These are phyloP conservation scores for Piper betle DNA, from an alignment of 164 flowering plant species.

Conservation along the genomic window DNA sequence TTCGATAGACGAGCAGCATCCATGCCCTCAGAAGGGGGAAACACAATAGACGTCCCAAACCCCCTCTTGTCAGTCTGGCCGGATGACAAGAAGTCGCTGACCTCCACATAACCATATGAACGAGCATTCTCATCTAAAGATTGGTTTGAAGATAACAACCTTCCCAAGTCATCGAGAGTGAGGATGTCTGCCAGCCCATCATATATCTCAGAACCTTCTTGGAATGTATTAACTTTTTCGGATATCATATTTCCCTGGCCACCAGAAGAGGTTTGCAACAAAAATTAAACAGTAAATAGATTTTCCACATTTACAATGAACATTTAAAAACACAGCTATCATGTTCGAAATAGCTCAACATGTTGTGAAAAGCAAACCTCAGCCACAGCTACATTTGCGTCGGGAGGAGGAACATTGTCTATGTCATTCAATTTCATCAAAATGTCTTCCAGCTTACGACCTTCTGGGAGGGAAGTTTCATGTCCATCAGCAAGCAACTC, in stretches of 20 bases:
- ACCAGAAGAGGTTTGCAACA: background rate
- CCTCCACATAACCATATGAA: background rate
- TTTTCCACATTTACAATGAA: background rate
- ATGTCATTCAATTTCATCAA: background rate
- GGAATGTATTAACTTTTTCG: background rate
- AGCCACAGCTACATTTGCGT: background rate
- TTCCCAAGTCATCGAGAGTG: background rate
- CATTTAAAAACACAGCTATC: too few species aligned
- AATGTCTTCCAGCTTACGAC: constrained; percentile 2
- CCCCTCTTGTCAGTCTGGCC: background rate
- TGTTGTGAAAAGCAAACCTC: background rate
- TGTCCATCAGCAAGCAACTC: constrained; percentile 1
- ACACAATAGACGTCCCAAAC: background rate
- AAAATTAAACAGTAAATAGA: background rate
- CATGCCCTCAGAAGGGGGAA: background rate
- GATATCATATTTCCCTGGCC: background rate
- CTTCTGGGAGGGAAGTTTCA: background rate
- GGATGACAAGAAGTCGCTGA: background rate
- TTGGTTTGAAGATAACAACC: background rate
- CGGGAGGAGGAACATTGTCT: constrained; percentile 1
- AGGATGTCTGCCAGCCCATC: constrained; percentile 21
- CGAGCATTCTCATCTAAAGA: background rate
- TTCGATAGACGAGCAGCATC: background rate
- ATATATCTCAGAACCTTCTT: constrained; percentile 16
- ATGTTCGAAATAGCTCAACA: background rate